Evolutionary conservation across 441 rosid genomes (phyloP).

Genomic region (Adansonia grandidieri): DNA sequence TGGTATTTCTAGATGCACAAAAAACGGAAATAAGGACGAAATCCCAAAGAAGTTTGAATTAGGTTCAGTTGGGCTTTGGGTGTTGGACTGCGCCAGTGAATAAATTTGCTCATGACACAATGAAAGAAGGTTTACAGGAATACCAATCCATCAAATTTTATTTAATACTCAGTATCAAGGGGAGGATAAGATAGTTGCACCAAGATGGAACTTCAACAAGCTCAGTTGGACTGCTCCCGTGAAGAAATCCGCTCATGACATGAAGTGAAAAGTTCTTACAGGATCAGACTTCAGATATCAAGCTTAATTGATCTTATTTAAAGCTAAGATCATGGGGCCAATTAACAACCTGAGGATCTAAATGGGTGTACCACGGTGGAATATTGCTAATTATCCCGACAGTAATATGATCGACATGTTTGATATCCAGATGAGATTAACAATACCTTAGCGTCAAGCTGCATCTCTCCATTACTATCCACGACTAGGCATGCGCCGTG

Average conservation of each 20-base stretch:
- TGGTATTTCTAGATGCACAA: neutral
- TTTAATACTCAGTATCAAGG: neutral
- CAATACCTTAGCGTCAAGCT: slow-evolving; percentile 83
- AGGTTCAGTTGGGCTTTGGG: neutral
- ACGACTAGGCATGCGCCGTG: slow-evolving; percentile 78
- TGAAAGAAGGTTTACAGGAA: neutral
- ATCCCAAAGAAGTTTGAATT: neutral
- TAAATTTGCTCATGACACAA: neutral
- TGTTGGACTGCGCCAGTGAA: neutral
- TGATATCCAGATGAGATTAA: neutral
- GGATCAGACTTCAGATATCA: neutral
- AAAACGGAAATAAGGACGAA: neutral
- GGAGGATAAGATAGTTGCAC: neutral
- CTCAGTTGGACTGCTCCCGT: neutral
- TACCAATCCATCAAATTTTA: neutral
- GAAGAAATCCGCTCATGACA: neutral
- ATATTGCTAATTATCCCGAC: neutral
- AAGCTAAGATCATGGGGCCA: neutral
- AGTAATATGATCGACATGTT: neutral
- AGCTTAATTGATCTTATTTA: neutral
- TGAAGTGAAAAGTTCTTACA: neutral
- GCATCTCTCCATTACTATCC: slow-evolving; percentile 72
- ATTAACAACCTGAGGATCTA: neutral
- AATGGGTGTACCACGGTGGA: neutral
- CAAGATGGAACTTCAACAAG: neutral